A percentile compares a stretch with the other conserved stretches of the same genome.
These are phyloP conservation scores for Aspergillus olivimuriae DNA, from an alignment of 495 filamentous ascomycete species.

Conservation along the genomic window DNA sequence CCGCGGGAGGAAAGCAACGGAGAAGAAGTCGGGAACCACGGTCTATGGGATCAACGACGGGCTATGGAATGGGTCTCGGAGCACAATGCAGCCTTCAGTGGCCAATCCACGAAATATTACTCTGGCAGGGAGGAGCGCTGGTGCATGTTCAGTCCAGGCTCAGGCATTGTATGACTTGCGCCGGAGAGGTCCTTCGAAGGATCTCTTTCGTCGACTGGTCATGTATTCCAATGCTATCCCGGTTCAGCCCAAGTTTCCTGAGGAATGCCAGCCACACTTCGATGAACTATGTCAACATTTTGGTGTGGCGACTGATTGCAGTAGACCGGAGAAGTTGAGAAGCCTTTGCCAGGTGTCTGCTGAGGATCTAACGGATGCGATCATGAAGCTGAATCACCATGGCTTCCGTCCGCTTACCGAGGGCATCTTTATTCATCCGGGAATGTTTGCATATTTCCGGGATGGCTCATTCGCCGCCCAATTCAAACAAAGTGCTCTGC, in stretches of 20 bases:
- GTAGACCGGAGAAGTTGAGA: slow-evolving; percentile 28
- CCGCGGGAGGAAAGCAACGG: slow-evolving; percentile 31
- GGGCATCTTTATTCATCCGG: slow-evolving; percentile 30
- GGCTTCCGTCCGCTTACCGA: slow-evolving; percentile 43
- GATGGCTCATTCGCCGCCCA: slow-evolving; percentile 33
- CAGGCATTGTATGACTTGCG: slow-evolving; percentile 42
- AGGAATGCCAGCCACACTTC: slow-evolving; percentile 41
- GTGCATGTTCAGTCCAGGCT: slow-evolving; percentile 48
- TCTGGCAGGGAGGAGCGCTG: slow-evolving; percentile 54
- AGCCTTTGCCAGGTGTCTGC: slow-evolving; percentile 26
- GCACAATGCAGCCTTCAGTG: slow-evolving; percentile 51
- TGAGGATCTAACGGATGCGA: slow-evolving; percentile 25
- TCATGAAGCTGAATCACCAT: slow-evolving; percentile 28
- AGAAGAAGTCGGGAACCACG: slow-evolving; percentile 50
- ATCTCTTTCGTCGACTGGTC: slow-evolving; percentile 29
- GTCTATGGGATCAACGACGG: slow-evolving; percentile 54
- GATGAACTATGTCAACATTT: slow-evolving; percentile 39
- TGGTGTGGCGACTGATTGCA: slow-evolving; percentile 18
- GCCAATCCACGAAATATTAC: slow-evolving; percentile 54
- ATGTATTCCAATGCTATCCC: slow-evolving; percentile 46
- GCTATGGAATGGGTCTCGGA: slow-evolving; percentile 53
- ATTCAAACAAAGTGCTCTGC: slow-evolving; percentile 32
- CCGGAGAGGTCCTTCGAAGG: slow-evolving; percentile 6
- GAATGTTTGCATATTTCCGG: slow-evolving; percentile 34
- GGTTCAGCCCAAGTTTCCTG: slow-evolving; percentile 35